Base-by-base conservation (phyloP, 1,139 yeast species). In the Candida dubliniensis region DNA sequence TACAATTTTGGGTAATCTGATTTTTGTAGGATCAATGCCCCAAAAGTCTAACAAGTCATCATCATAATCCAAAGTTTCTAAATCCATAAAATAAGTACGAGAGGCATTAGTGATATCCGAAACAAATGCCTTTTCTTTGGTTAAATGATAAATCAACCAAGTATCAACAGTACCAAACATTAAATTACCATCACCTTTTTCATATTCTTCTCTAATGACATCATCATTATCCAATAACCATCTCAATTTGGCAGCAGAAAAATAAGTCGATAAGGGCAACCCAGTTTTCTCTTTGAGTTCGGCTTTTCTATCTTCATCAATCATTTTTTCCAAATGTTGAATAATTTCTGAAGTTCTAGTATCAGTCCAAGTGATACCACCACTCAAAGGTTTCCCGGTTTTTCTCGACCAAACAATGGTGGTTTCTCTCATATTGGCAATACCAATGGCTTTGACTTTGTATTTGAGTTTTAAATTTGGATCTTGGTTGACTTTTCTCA, bases 291-390 rank as follows among this genome's bases (percentile, higher is more conserved):
- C 75, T 57, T 80, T 77, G 57, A 89, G 73, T 49, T 75, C 76
- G 42, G 78, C 81, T 56, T 81, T 74, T 43, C 67, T 66, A 29
- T 86, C 87, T 34, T 79, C 82, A 30, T 82, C 76, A 45, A 81
- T 77, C 56, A 72, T 71, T 53, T 74, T 73, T 55, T 77, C 79
- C 64, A 85, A 76, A 55, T 82, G 79, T 53, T 79, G 80, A 46
- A 89, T 93, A 47, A 88, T 77, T 33, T 76, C 83, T 8, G 87
- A 67, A 30, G 96, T 91, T 61, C 98, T 79, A 34, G 96, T 87
- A 67, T 91, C 98, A 49, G 95, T 87, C 98, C 98, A 91, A 40
- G 93, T 96, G 61, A 91, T 88, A 61, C 97, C 97, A 59, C 87
- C 84, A 61, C 84, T 77, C 45, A 88, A 76, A 1, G 97, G 95